A percentile compares a stretch with the other conserved stretches of the same genome.
Conservation (phyloP, 331 rosid genomes). For the Telfairia occidentalis region DNA sequence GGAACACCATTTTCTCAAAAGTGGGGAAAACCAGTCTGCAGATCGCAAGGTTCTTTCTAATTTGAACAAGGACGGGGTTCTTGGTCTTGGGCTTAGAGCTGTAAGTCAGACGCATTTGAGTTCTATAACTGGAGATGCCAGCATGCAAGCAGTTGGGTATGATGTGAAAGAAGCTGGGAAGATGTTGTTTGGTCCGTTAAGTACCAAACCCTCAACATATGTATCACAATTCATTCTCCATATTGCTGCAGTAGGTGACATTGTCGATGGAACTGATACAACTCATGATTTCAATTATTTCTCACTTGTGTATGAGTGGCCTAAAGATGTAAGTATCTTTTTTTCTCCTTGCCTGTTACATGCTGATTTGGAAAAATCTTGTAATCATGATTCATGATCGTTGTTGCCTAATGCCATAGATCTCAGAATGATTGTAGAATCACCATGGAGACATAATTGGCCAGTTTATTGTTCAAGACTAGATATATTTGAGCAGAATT, state of each 20-base stretch:
- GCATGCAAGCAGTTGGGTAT: constrained; percentile 48
- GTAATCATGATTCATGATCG: neutral
- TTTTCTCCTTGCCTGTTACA: constrained; percentile 17
- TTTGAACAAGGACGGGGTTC: constrained; percentile 55
- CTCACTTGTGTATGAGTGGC: constrained; percentile 90
- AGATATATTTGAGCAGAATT: neutral
- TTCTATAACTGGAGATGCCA: constrained; percentile 41
- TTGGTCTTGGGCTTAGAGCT: constrained; percentile 82
- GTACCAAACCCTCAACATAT: constrained; percentile 70
- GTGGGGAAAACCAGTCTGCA: constrained; percentile 60
- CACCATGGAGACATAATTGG: neutral
- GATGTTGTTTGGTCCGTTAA: constrained; percentile 70
- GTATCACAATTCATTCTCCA: constrained; percentile 89
- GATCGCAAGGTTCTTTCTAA: constrained; percentile 49
- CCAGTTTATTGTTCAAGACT: neutral
- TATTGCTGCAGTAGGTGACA: constrained; percentile 93
- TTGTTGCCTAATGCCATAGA: neutral
- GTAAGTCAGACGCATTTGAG: constrained; percentile 46
- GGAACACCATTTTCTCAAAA: constrained; percentile 49
- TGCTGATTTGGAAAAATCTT: neutral
- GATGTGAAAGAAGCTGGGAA: constrained; percentile 74
- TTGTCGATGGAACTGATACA: constrained; percentile 95
- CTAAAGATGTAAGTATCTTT: constrained; percentile 79
- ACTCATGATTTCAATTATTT: constrained; percentile 96
- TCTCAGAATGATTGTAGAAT: neutral